A percentile compares a stretch with the other conserved stretches of the same genome.
These are phyloP conservation scores for Datisca glomerata DNA, from an alignment of 306 rosid species.

Conservation along the genomic window DNA sequence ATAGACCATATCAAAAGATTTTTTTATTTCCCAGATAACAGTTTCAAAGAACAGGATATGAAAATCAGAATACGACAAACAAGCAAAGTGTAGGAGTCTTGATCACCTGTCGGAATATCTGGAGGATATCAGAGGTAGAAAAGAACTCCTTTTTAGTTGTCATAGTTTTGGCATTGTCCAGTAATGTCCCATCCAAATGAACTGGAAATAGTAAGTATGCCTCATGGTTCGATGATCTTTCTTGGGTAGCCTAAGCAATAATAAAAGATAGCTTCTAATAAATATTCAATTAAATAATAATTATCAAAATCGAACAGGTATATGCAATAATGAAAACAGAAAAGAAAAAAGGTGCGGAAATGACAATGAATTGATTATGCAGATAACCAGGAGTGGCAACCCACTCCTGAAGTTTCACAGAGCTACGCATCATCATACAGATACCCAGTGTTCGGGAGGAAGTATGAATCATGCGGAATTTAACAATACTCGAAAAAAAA, in stretches of 20 bases:
- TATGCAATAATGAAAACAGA: too few species aligned
- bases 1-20: neutral
- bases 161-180: constrained; percentile 83
- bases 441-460: too few species aligned
- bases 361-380: too few species aligned
- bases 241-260: constrained; percentile 60
- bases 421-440: too few species aligned
- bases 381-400: too few species aligned
- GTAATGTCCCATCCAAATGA: constrained; percentile 93
- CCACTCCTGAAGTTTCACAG: too few species aligned
- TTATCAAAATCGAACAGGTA: too few species aligned
- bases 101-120: constrained; percentile 80
- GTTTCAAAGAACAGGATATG: neutral
- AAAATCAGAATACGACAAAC: neutral
- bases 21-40: neutral
- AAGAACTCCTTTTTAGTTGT: constrained; percentile 67
- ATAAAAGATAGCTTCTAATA: constrained; percentile 12
- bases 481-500: too few species aligned
- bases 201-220: constrained; percentile 94
- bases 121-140: constrained; percentile 81
- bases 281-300: neutral
- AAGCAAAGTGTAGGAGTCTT: constrained; percentile 5
- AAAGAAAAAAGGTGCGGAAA: too few species aligned
- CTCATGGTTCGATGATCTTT: constrained; percentile 85
- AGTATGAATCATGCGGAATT: too few species aligned